phyloP scores from a whole-genome alignment of 176 grass and related monocot species.

The Secale cereale region DNA sequence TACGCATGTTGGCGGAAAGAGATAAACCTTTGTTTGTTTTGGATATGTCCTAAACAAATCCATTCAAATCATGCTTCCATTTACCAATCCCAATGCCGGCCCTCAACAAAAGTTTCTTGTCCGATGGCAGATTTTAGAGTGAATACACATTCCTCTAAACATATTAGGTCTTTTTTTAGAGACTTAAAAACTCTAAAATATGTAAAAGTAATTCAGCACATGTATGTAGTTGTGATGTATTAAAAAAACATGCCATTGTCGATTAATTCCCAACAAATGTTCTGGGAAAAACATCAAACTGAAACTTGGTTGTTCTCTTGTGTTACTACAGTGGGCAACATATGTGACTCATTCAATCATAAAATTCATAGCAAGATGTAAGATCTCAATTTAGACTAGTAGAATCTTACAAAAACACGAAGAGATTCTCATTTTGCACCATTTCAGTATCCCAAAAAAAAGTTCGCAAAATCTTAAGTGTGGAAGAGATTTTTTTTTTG shows the following conservation, averaged over 20 bases:
- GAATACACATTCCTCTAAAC: slow-evolving; percentile 49
- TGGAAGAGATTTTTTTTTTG: not conserved
- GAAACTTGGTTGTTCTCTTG: not conserved
- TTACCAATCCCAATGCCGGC: slow-evolving; percentile 58
- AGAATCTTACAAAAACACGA: not conserved
- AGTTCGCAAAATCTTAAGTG: not conserved
- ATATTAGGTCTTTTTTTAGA: slow-evolving; percentile 29
- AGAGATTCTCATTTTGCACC: not conserved
- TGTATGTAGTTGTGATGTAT: not conserved
- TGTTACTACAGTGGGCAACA: slow-evolving; percentile 7
- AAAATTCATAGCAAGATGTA: not conserved
- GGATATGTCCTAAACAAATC: slow-evolving; percentile 36
- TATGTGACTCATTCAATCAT: not conserved
- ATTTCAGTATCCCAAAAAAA: not conserved
- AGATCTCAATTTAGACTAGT: not conserved
- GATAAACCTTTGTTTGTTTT: slow-evolving; percentile 27
- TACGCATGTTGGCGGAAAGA: slow-evolving; percentile 31
- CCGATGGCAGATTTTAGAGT: slow-evolving; percentile 51
- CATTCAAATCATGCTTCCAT: slow-evolving; percentile 51
- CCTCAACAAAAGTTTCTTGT: slow-evolving; percentile 39
- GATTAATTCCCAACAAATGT: not conserved
- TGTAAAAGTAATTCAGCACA: not conserved
- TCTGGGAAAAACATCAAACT: not conserved
- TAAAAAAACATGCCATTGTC: not conserved
- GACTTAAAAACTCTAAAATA: slow-evolving; percentile 48